phyloP scores from a whole-genome alignment of 805 yeast genomes.

The Yarrowia sp. region DNA sequence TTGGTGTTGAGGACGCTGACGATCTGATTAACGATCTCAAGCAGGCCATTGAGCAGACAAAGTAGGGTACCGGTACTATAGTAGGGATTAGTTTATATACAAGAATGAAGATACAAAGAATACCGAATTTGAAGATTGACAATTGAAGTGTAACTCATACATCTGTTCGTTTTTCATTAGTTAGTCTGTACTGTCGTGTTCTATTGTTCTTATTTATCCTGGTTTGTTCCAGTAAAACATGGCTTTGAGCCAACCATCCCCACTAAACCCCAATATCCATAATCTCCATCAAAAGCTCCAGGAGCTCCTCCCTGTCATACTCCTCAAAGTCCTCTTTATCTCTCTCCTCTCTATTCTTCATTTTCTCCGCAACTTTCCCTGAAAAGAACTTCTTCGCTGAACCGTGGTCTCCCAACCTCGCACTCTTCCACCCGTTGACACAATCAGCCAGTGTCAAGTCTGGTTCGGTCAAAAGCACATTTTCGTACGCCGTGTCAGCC shows the following conservation, averaged over 20 bases:
- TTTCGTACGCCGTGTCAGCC: background rate
- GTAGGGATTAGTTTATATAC: no score
- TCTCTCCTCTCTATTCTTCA: background rate
- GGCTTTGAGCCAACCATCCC: no score
- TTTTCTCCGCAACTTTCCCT: background rate
- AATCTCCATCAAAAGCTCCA: background rate
- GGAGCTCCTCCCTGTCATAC: background rate
- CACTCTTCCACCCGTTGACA: background rate
- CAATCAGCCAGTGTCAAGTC: background rate
- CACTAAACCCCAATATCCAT: no score
- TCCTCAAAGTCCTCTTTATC: background rate
- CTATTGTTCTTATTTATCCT: no score
- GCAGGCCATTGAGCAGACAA: conserved; percentile 55
- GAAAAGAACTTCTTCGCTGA: background rate
- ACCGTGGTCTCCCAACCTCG: background rate
- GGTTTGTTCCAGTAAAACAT: no score
- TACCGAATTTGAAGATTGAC: no score
- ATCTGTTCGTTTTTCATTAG: no score
- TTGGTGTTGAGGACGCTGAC: conserved; percentile 78
- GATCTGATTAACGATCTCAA: conserved; percentile 78
- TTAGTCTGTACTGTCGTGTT: no score
- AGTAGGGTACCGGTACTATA: background rate
- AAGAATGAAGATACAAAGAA: no score
- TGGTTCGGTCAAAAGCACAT: background rate
- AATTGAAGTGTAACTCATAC: no score